These are phyloP conservation scores for Naganishia onofrii DNA, from an alignment of 768 basidiomycete genomes.

Conservation along the genomic window DNA sequence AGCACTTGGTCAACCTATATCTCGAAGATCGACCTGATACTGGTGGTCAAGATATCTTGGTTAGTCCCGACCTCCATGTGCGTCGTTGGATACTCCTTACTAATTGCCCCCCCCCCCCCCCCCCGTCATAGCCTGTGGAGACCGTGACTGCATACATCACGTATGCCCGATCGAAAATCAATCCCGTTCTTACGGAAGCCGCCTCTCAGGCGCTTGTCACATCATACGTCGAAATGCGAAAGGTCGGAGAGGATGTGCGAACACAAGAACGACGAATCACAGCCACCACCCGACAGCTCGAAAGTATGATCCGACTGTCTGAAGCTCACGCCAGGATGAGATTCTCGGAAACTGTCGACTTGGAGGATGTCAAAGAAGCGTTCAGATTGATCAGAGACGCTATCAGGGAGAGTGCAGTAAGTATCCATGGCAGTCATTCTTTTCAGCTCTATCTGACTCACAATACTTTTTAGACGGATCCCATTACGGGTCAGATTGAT, in stretches of 20 bases:
- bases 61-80: slow-evolving; percentile 53
- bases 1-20: slow-evolving; percentile 88
- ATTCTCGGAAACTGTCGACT: slow-evolving; percentile 79
- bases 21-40: slow-evolving; percentile 80
- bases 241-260: slow-evolving; percentile 82
- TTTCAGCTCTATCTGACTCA: slow-evolving; percentile 3
- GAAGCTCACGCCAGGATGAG: slow-evolving; percentile 98
- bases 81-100: not conserved
- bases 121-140: slow-evolving; percentile 67
- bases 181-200: slow-evolving; percentile 79
- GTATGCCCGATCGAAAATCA: slow-evolving; percentile 79
- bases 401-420: slow-evolving; percentile 66
- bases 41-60: slow-evolving; percentile 70
- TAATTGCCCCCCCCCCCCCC: not conserved
- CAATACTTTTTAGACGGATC: slow-evolving; percentile 65
- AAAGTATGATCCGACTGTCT: slow-evolving; percentile 91
- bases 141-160: slow-evolving; percentile 92
- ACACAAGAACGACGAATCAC: slow-evolving; percentile 90
- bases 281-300: slow-evolving; percentile 93
- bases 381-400: slow-evolving; percentile 94
- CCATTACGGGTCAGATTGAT: slow-evolving; percentile 88
- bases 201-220: slow-evolving; percentile 79
- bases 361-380: slow-evolving; percentile 84
- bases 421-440: slow-evolving; percentile 26
- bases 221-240: slow-evolving; percentile 90